Evolutionary conservation across 2,329 filamentous ascomycete genomes (phyloP), one percentile per base, ranked within the genome.

Genomic region (Diplodia intermedia): DNA sequence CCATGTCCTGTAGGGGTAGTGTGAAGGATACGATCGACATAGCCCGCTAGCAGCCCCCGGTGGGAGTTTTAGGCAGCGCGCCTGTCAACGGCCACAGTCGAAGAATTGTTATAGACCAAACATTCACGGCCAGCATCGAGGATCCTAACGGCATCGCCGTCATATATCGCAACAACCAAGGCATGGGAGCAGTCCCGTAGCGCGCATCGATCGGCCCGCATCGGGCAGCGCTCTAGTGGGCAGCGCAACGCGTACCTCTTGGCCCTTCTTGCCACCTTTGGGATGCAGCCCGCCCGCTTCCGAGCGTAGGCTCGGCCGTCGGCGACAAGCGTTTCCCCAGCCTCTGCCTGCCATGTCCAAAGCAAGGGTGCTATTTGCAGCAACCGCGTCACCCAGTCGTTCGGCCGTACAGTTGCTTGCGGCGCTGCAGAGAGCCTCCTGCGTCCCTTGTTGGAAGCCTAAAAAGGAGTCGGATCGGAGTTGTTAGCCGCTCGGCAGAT

Each of bases 401-500:
- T 47, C 43, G 43, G 43, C 43, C 43, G 43, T 47, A 47, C 18
- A 47, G n/a, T 20, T 47, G 43, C 36, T 38, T 38, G 36, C 36
- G 11, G 36, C 36, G 9, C 36, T 38, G 36, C 8, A 38, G 11
- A 38, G 36, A 47, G n/a, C n/a, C 43, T 47, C 43, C 43, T 47
- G 43, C 43, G 43, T 47, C n/a, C 43, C 20, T 47, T n/a, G 43
- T 47, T 9, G 43, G 43, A 9, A 47, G 43, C 43, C 43, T 47
- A 47, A 47, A 47, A 47, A 47, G 43, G 43, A 47, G 43, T 47
- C 43, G 43, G 43, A 47, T 47, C 43, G 43, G 43, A 47, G 20
- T 47, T 47, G 43, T 20, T 47, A 47, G 43, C 43, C 43, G 43
- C 43, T 47, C 43, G 43, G 43, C 43, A 47, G 43, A 47, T 47